These are phyloP conservation scores for Mortierella polycephala DNA, from an alignment of 371 early-diverging fungal genomes.

Conservation along the genomic window DNA sequence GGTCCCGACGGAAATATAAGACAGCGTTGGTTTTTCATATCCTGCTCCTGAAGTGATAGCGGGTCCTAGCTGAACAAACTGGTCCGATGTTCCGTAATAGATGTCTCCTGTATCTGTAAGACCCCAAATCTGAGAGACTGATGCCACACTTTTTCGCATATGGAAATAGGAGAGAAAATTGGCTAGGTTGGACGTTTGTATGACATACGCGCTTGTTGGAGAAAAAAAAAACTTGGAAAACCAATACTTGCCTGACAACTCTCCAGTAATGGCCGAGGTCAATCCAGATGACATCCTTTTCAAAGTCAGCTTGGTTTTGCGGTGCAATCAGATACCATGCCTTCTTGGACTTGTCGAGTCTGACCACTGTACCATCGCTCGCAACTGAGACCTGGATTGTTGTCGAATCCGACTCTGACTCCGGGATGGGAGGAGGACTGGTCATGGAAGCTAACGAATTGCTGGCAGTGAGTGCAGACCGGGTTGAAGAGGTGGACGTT, in stretches of 20 bases:
- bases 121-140: constrained; percentile 53
- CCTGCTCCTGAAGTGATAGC: constrained; percentile 38
- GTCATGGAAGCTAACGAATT: constrained; percentile 3
- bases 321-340: constrained; percentile 48
- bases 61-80: constrained; percentile 25
- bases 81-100: constrained; percentile 41
- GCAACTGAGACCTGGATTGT: constrained; percentile 44
- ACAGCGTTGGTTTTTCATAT: constrained; percentile 32
- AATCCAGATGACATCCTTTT: constrained; percentile 50
- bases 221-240: background rate
- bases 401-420: constrained; percentile 16
- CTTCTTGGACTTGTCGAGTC: constrained; percentile 30
- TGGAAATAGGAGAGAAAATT: background rate
- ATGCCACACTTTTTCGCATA: constrained; percentile 25
- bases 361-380: constrained; percentile 45
- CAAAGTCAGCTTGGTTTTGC: constrained; percentile 31
- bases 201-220: background rate
- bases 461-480: constrained; percentile 4
- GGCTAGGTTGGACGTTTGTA: background rate
- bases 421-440: constrained; percentile 3
- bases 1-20: constrained; percentile 37
- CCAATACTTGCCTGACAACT: constrained; percentile 30
- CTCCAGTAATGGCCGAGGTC: constrained; percentile 50
- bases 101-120: constrained; percentile 37
- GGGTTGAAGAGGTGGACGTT: background rate